Evolutionary conservation across 2,329 filamentous ascomycete genomes (phyloP).

Genomic region (Penicillium sp.): DNA sequence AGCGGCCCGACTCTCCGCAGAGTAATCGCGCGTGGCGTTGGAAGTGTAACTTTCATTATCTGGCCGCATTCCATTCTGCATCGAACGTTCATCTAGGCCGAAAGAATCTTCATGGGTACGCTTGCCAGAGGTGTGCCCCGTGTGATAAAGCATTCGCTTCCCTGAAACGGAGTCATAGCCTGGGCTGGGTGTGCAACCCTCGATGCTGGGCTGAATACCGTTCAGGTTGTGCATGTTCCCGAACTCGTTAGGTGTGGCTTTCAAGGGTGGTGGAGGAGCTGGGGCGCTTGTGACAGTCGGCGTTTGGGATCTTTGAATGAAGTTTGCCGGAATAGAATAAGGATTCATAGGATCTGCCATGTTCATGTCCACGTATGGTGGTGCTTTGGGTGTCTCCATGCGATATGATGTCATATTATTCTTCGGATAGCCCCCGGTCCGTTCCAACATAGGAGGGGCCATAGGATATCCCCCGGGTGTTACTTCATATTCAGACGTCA

Average conservation of each 20-base stretch:
- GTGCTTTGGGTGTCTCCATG: constrained; percentile 32
- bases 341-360: constrained; percentile 36
- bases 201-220: constrained; percentile 26
- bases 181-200: constrained; percentile 26
- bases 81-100: constrained; percentile 43
- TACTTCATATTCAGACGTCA: constrained; percentile 38
- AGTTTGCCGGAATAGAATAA: constrained; percentile 30
- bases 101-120: constrained; percentile 45
- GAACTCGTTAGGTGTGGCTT: constrained; percentile 37
- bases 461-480: constrained; percentile 26
- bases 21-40: constrained; percentile 28
- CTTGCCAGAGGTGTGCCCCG: constrained; percentile 34
- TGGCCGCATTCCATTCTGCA: constrained; percentile 52
- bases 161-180: constrained; percentile 28
- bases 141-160: constrained; percentile 39
- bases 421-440: constrained; percentile 30
- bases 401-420: constrained; percentile 32
- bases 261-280: constrained; percentile 37
- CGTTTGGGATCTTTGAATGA: constrained; percentile 30
- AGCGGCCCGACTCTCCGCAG: constrained; percentile 29
- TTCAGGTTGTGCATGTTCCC: constrained; percentile 13
- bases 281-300: constrained; percentile 23
- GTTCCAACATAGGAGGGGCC: constrained; percentile 27
- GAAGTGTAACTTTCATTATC: constrained; percentile 33
- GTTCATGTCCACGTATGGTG: constrained; percentile 34